phyloP scores from a whole-genome alignment of 768 basidiomycete species.

The Neoboletus brunneissimus region DNA sequence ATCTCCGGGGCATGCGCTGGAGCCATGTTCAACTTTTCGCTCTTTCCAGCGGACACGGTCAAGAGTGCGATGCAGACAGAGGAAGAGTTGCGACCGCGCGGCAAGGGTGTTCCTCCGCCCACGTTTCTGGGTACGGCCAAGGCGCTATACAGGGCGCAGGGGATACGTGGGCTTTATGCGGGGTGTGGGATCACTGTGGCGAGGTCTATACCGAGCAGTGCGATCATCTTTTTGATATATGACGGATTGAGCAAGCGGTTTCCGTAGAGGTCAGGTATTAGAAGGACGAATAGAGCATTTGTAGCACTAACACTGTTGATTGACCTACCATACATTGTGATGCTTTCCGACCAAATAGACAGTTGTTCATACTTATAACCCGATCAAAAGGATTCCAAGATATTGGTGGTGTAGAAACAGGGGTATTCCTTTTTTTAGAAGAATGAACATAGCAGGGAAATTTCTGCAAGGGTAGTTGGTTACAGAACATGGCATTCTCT shows the following conservation, averaged over 20 bases:
- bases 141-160: conserved; percentile 72
- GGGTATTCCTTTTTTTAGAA: not conserved
- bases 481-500: conserved; percentile 8
- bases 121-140: conserved; percentile 57
- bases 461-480: not conserved
- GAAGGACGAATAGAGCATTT: conserved; percentile 1
- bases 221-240: conserved; percentile 90
- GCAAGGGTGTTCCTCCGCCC: conserved; percentile 30
- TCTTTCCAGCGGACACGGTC: conserved; percentile 94
- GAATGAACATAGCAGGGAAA: not conserved
- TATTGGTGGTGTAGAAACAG: not conserved
- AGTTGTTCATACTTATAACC: not conserved
- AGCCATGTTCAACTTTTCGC: conserved; percentile 77
- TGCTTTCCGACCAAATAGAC: not conserved
- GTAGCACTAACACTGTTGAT: not conserved
- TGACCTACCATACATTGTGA: too few relatives aligned
- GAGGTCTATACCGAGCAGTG: conserved; percentile 83
- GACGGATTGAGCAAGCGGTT: conserved; percentile 66
- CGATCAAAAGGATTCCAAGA: too few relatives aligned
- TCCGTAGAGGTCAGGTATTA: conserved; percentile 27
- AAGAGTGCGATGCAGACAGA: conserved; percentile 95
- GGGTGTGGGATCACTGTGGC: conserved; percentile 91
- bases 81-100: conserved; percentile 71
- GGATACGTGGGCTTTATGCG: conserved; percentile 82
- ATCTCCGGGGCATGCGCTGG: conserved; percentile 84